phyloP scores from a whole-genome alignment of 495 filamentous ascomycete genomes.

The Daldinia bambusicola region DNA sequence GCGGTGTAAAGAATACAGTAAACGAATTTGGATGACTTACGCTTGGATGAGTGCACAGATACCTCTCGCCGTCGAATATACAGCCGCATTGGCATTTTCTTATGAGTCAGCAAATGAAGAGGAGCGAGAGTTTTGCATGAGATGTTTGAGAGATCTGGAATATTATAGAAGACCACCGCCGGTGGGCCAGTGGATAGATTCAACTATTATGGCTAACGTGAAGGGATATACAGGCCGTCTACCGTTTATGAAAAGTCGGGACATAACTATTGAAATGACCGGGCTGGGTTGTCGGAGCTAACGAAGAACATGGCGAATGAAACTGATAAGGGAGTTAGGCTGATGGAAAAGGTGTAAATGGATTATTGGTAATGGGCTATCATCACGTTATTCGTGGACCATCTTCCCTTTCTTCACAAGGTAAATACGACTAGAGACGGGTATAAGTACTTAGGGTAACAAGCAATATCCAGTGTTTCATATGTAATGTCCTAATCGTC shows the following conservation, averaged over 20 bases:
- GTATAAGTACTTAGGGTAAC: neutral
- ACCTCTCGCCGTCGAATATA: conserved; percentile 45
- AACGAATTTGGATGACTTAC: conserved; percentile 44
- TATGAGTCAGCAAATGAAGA: conserved; percentile 46
- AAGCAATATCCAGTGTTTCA: neutral
- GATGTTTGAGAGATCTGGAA: conserved; percentile 44
- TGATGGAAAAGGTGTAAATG: neutral
- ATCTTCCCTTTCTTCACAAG: neutral
- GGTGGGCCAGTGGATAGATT: conserved; percentile 44
- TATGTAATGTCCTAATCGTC: neutral
- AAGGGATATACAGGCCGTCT: conserved; percentile 46
- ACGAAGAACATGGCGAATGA: conserved; percentile 12
- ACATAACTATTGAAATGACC: conserved; percentile 41
- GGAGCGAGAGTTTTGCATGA: conserved; percentile 43
- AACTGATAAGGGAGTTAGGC: neutral
- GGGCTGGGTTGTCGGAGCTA: conserved; percentile 46
- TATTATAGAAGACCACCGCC: conserved; percentile 44
- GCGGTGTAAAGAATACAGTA: conserved; percentile 40
- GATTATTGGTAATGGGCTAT: neutral
- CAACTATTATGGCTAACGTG: conserved; percentile 47
- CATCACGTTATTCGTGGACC: neutral
- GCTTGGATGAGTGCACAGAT: conserved; percentile 41
- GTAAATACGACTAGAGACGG: neutral
- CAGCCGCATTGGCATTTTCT: conserved; percentile 42
- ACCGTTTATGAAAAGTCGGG: conserved; percentile 44